phyloP scores from a whole-genome alignment of 257 asterid species.

The Plantago elongata region DNA sequence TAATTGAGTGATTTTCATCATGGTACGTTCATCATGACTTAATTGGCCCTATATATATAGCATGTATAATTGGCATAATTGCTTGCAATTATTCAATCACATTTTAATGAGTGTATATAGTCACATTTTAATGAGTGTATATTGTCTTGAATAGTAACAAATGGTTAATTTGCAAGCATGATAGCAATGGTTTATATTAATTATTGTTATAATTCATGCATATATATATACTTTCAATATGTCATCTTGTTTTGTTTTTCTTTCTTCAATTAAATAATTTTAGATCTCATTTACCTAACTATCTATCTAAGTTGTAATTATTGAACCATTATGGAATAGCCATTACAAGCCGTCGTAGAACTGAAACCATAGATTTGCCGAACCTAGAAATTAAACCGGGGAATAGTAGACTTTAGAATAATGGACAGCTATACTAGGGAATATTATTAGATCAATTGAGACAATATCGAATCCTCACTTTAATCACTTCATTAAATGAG shows the following conservation, averaged over 20 bases:
- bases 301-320: neutral
- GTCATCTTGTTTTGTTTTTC: neutral
- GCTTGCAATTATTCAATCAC: constrained; percentile 20
- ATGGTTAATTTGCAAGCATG: constrained; percentile 9
- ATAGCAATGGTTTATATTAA: constrained; percentile 10
- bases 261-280: neutral
- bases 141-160: constrained; percentile 6
- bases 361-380: constrained; percentile 13
- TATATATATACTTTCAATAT: constrained; percentile 5
- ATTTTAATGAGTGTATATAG: constrained; percentile 17
- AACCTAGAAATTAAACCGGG: constrained; percentile 10
- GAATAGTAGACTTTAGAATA: neutral
- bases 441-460: neutral
- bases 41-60: constrained; percentile 16
- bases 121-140: constrained; percentile 13
- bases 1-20: constrained; percentile 27
- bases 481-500: too few relatives aligned
- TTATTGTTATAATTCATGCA: constrained; percentile 11
- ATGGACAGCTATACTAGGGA: too few relatives aligned
- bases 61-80: constrained; percentile 12
- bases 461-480: too few relatives aligned
- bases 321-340: neutral
- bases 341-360: neutral
- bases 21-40: constrained; percentile 22
- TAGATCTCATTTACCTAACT: neutral